These are phyloP conservation scores for Malus fusca DNA, from an alignment of 306 rosid genomes.

Conservation along the genomic window DNA sequence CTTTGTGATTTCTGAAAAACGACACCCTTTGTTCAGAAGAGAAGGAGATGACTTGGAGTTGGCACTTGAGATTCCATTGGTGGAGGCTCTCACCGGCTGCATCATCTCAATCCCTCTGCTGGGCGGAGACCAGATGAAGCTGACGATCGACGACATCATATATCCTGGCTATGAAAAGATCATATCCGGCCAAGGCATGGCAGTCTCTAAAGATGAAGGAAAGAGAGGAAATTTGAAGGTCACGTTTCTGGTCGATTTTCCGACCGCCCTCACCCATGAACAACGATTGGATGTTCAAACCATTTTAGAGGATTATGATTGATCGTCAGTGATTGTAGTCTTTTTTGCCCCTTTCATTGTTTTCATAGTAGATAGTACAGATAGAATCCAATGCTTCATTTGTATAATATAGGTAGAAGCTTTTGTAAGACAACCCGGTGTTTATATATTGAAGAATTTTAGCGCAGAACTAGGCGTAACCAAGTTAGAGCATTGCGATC, in stretches of 20 bases:
- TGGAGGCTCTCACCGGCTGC: constrained; percentile 68
- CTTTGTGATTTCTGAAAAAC: constrained; percentile 48
- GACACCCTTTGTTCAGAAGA: constrained; percentile 51
- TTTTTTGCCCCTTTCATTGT: not conserved
- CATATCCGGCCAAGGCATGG: constrained; percentile 64
- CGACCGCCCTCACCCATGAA: constrained; percentile 35
- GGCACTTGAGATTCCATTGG: constrained; percentile 42
- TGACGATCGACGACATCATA: constrained; percentile 45
- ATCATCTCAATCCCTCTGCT: constrained; percentile 50
- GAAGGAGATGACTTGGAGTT: constrained; percentile 74
- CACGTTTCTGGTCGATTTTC: constrained; percentile 60
- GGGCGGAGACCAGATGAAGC: constrained; percentile 46
- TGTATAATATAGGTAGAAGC: constrained; percentile 5
- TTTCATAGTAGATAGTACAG: not conserved
- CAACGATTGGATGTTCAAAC: constrained; percentile 49
- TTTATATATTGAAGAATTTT: not conserved
- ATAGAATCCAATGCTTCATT: not conserved
- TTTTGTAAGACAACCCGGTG: not conserved
- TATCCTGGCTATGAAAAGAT: constrained; percentile 49
- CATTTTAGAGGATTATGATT: constrained; percentile 32
- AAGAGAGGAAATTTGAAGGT: constrained; percentile 59
- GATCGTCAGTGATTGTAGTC: not conserved
- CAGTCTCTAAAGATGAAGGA: constrained; percentile 31
- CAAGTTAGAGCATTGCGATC: not conserved
- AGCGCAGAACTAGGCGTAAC: not conserved